These are phyloP conservation scores for Pichia paraexigua DNA, from an alignment of 805 yeast species.

Conservation along the genomic window DNA sequence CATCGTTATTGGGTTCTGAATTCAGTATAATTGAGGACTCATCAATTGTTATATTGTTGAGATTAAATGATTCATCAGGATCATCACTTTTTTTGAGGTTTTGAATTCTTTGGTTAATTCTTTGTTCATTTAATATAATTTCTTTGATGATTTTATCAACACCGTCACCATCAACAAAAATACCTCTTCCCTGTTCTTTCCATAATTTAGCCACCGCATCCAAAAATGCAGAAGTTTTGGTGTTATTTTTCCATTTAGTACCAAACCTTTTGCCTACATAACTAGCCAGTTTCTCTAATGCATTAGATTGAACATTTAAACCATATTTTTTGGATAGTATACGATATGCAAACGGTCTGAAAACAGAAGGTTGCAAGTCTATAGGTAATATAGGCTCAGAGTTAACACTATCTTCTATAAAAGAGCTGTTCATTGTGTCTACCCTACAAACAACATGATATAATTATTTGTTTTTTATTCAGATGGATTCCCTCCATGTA, in stretches of 20 bases:
- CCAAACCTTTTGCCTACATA: constrained; percentile 74
- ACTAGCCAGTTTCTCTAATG: constrained; percentile 65
- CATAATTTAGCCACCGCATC: constrained; percentile 76
- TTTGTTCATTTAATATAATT: constrained; percentile 13
- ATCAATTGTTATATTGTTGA: background rate
- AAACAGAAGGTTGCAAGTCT: constrained; percentile 66
- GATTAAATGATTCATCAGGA: background rate
- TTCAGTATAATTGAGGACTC: constrained; percentile 1
- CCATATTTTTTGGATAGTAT: constrained; percentile 89
- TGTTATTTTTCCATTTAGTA: constrained; percentile 67
- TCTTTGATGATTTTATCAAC: constrained; percentile 59
- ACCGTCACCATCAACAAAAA: constrained; percentile 74
- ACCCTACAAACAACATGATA: background rate
- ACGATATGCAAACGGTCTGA: constrained; percentile 88
- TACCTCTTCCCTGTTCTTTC: constrained; percentile 85
- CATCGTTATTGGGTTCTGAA: constrained; percentile 4
- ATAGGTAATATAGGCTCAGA: constrained; percentile 54
- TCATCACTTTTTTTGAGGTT: constrained; percentile 7
- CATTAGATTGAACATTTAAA: constrained; percentile 79
- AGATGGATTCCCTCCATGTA: background rate
- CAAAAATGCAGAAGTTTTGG: constrained; percentile 50
- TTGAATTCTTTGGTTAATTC: constrained; percentile 1
- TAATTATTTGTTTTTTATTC: too few species aligned
- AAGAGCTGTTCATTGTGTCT: constrained; percentile 9
- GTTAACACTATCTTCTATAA: constrained; percentile 12